phyloP scores from a whole-genome alignment of 768 basidiomycete species.

The Stropharia rugosoannulata region DNA sequence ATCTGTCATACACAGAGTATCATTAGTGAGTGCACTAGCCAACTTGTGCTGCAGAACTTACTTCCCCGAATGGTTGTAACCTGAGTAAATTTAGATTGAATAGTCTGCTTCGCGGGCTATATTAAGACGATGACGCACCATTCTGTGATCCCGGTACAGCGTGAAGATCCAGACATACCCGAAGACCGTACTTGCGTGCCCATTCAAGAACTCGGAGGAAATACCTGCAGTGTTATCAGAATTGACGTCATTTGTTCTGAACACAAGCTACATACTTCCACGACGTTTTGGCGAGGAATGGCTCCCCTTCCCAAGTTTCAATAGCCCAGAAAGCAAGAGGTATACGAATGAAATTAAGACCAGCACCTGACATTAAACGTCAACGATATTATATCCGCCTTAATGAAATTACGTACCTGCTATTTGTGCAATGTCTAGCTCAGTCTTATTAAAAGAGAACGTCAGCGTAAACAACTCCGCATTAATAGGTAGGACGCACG shows the following conservation, averaged over 20 bases:
- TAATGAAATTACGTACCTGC: constrained; percentile 40
- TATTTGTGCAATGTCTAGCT: constrained; percentile 83
- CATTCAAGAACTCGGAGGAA: constrained; percentile 74
- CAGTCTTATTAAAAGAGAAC: constrained; percentile 52
- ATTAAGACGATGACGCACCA: constrained; percentile 32
- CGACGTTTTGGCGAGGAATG: constrained; percentile 69
- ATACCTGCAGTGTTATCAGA: constrained; percentile 39
- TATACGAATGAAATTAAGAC: constrained; percentile 80
- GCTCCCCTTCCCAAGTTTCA: constrained; percentile 71
- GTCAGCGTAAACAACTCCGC: background rate
- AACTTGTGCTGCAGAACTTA: constrained; percentile 28
- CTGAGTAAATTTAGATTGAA: constrained; percentile 22
- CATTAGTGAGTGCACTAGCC: too few species aligned
- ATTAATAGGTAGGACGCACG: constrained; percentile 38
- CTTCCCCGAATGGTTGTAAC: constrained; percentile 56
- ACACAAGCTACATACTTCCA: constrained; percentile 56
- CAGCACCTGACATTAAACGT: constrained; percentile 44
- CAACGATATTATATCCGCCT: background rate
- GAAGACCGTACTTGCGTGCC: constrained; percentile 89
- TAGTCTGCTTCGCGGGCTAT: background rate
- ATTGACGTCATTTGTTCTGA: background rate
- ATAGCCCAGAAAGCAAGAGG: constrained; percentile 89
- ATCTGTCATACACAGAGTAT: too few species aligned
- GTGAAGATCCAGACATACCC: constrained; percentile 80
- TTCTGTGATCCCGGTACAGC: constrained; percentile 80